Percentiles rank a stretch among this genome's conserved stretches.
phyloP scores from a whole-genome alignment of 1,284 basidiomycete species.

The Ceratobasidium sp. region DNA sequence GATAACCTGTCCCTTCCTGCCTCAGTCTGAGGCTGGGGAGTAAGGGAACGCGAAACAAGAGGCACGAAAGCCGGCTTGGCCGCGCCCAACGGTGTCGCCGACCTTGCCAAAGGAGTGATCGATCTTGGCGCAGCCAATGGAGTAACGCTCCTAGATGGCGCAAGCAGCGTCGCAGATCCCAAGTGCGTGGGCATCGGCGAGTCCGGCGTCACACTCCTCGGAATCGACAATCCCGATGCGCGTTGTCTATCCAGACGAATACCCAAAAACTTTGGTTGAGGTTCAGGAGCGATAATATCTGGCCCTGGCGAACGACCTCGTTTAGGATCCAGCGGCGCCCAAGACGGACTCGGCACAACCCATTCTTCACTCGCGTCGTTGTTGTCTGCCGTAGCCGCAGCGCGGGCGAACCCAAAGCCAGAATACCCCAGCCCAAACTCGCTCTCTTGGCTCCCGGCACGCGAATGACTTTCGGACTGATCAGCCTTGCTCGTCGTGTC shows the following conservation, averaged over 20 bases:
- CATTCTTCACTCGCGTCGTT: slow-evolving; percentile 33
- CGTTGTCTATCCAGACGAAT: slow-evolving; percentile 28
- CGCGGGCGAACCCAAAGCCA: slow-evolving; percentile 8
- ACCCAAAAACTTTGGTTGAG: slow-evolving; percentile 8
- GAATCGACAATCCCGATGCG: slow-evolving; percentile 31
- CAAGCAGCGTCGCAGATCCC: not conserved
- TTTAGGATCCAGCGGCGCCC: slow-evolving; percentile 32
- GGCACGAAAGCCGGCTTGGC: not conserved
- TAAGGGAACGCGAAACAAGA: slow-evolving; percentile 11
- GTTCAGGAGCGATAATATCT: not conserved
- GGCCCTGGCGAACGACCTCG: slow-evolving; percentile 12
- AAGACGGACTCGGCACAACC: slow-evolving; percentile 34
- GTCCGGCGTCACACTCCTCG: slow-evolving; percentile 37
- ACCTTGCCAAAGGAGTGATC: not conserved
- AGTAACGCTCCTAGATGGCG: not conserved
- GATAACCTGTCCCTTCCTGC: not conserved
- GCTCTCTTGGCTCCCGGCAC: slow-evolving; percentile 14
- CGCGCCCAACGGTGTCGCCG: not conserved
- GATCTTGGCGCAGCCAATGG: slow-evolving; percentile 7
- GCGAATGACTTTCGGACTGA: not conserved
- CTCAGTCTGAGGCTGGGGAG: slow-evolving; percentile 18
- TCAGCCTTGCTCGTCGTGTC: not conserved
- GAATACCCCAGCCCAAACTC: slow-evolving; percentile 33
- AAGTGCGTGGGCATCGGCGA: slow-evolving; percentile 17
- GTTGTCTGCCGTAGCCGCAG: not conserved